Evolutionary conservation across 2,329 filamentous ascomycete species (phyloP), one percentile per base, ranked within the genome.

Genomic region (Botryotinia convoluta): DNA sequence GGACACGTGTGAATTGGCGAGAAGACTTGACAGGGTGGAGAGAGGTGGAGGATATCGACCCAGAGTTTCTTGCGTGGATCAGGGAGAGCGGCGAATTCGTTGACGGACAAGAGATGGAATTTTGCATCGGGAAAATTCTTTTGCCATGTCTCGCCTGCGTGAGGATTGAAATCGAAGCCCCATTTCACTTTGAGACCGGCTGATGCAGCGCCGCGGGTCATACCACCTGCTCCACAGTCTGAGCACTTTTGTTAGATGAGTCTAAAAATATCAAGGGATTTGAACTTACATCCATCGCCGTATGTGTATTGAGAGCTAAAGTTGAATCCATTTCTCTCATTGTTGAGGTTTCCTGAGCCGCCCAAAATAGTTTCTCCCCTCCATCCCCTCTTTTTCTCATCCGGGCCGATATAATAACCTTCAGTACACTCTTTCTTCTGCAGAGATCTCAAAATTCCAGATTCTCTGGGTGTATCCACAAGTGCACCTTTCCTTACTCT

Each of bases 1-100:
- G 81, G 76, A 0, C 85, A 80, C 0, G 92, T 94, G 73, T 96
- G 91, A 0, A 90, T 90, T 0, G 89, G 88, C 0, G 92, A 95
- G 79, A 90, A 95, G 0, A 87, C 88, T 77, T 95, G 92, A 70
- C 94, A 97, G 0, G 93, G 93, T 0, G 92, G 93, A 0, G 91
- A 93, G 0, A 94, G 81, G 76, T 97, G 93, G 0, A 93, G 82
- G 1, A 95, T 82, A 76, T 95, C 93, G 0, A 90, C 87, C 18
- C 73, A 82, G 8, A 85, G 51, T 16, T 29, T 29, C 14, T 68
- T 37, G 2, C 44, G 26, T 8, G 48, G 44, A 22, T 78, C 71
- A 10, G 72, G 48, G 0, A 63, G 62, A 1, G 77, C 78, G 59
- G 88, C 82, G 65, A 91, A 89, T 3, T 86, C 81, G 51, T 84